Conservation (phyloP, 2,329 filamentous ascomycete genomes). For the Endoconidiophora laricicola region DNA sequence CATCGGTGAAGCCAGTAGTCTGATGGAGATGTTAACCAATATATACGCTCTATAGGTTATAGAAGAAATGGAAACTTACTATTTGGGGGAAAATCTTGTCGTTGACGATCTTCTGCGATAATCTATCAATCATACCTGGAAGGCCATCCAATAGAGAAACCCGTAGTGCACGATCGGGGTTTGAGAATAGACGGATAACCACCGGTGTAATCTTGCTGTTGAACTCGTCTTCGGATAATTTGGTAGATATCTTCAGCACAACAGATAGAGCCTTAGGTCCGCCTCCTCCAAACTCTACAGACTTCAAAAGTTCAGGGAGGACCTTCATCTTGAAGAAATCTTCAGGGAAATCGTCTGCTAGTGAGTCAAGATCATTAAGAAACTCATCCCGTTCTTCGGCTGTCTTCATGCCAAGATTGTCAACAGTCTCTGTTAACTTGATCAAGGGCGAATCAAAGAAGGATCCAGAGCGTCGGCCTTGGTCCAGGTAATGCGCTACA, state of each 20-base stretch:
- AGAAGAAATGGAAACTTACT: slow-evolving; percentile 29
- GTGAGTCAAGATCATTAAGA: slow-evolving; percentile 62
- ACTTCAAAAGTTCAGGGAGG: slow-evolving; percentile 88
- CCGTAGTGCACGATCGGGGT: slow-evolving; percentile 79
- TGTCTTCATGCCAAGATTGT: slow-evolving; percentile 77
- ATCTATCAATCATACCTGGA: slow-evolving; percentile 75
- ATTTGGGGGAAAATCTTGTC: slow-evolving; percentile 95
- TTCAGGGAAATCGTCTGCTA: slow-evolving; percentile 88
- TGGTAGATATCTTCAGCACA: slow-evolving; percentile 79
- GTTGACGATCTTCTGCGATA: slow-evolving; percentile 77
- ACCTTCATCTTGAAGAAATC: slow-evolving; percentile 98
- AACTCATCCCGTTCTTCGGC: slow-evolving; percentile 74
- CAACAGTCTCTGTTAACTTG: slow-evolving; percentile 79
- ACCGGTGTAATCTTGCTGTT: slow-evolving; percentile 70
- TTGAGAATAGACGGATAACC: slow-evolving; percentile 71
- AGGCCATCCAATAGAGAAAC: slow-evolving; percentile 83
- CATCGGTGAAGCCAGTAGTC: slow-evolving; percentile 88
- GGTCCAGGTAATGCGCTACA: slow-evolving; percentile 73
- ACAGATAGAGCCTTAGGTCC: slow-evolving; percentile 79
- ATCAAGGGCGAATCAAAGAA: slow-evolving; percentile 93
- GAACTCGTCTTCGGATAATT: slow-evolving; percentile 80
- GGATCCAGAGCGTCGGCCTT: slow-evolving; percentile 62
- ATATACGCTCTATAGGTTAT: neutral
- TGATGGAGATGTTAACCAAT: slow-evolving; percentile 19
- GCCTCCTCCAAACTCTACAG: slow-evolving; percentile 93